Evolutionary conservation across 192 early-diverging fungal genomes (phyloP).

Genomic region (Coemansia sp.): DNA sequence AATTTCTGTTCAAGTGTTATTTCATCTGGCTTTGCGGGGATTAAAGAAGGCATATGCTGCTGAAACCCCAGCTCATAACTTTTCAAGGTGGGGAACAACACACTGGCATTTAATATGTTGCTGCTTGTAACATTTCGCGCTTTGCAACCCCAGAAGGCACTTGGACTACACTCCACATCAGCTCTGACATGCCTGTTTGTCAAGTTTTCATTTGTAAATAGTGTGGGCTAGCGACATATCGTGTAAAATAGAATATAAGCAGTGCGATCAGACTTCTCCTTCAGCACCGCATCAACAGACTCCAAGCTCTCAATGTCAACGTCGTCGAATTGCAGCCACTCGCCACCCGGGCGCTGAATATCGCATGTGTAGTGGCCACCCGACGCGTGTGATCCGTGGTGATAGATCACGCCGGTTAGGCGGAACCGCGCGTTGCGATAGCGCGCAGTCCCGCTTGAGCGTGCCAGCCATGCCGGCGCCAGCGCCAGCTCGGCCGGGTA

Average conservation of each 20-base stretch:
- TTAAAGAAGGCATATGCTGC: no score
- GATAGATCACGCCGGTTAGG: conserved; percentile 89
- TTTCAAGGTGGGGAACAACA: no score
- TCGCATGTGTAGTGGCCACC: conserved; percentile 99
- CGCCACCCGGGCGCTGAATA: conserved; percentile 64
- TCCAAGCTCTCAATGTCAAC: conserved; percentile 60
- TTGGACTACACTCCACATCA: not conserved
- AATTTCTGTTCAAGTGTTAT: no score
- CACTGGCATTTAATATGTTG: no score
- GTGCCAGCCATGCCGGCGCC: conserved; percentile 57
- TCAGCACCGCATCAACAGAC: conserved; percentile 35
- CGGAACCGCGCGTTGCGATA: conserved; percentile 59
- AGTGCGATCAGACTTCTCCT: conserved; percentile 48
- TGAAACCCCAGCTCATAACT: no score
- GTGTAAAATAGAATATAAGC: conserved; percentile 56
- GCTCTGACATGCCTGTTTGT: no score
- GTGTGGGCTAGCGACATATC: conserved; percentile 1
- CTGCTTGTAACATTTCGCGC: no score
- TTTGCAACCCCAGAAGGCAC: not conserved
- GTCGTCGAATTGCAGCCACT: conserved; percentile 96
- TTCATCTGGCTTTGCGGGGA: no score
- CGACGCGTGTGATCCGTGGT: conserved; percentile 82
- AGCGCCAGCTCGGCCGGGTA: conserved; percentile 66
- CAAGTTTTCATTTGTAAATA: no score
- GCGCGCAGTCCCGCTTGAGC: conserved; percentile 13